phyloP scores from a whole-genome alignment of 495 filamentous ascomycete genomes.

The Achaetomiella virescens region DNA sequence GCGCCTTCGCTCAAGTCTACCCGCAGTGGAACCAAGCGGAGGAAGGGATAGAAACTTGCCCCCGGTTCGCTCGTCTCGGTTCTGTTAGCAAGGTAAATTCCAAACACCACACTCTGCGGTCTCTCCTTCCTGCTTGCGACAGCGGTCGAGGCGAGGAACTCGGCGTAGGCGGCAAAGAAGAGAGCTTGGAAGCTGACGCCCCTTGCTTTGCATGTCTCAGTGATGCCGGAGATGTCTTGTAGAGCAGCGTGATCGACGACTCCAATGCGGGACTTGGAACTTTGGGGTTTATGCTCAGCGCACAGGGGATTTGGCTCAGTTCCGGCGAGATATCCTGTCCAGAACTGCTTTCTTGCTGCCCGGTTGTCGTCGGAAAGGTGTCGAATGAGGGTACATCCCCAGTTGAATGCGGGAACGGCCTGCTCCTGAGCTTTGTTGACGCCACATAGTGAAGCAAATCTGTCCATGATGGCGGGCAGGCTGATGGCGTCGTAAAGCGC shows the following conservation, averaged over 20 bases:
- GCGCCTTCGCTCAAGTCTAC: conserved; percentile 14
- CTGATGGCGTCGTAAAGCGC: conserved; percentile 75
- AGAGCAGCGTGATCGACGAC: conserved; percentile 16
- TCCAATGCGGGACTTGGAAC: conserved; percentile 4
- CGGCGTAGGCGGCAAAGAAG: conserved; percentile 39
- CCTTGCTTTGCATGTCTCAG: conserved; percentile 9
- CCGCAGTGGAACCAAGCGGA: conserved; percentile 38
- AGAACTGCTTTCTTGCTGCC: conserved; percentile 39
- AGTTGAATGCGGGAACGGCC: neutral
- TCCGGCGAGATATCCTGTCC: conserved; percentile 46
- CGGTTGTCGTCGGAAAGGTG: conserved; percentile 8
- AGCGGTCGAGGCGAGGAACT: conserved; percentile 8
- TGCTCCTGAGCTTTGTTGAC: neutral
- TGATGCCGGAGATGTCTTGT: conserved; percentile 12
- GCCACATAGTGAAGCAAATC: conserved; percentile 24
- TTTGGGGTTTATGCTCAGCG: neutral
- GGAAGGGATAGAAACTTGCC: conserved; percentile 29
- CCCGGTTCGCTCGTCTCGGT: conserved; percentile 14
- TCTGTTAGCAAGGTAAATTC: conserved; percentile 43
- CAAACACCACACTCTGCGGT: conserved; percentile 30
- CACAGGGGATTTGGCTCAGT: neutral
- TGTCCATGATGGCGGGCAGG: conserved; percentile 45
- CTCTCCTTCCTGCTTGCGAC: neutral
- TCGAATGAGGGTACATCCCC: neutral
- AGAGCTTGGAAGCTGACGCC: conserved; percentile 38